Evolutionary conservation across 2,329 filamentous ascomycete species (phyloP), one percentile per base, ranked within the genome.

Genomic region (Mariannaea sp.): DNA sequence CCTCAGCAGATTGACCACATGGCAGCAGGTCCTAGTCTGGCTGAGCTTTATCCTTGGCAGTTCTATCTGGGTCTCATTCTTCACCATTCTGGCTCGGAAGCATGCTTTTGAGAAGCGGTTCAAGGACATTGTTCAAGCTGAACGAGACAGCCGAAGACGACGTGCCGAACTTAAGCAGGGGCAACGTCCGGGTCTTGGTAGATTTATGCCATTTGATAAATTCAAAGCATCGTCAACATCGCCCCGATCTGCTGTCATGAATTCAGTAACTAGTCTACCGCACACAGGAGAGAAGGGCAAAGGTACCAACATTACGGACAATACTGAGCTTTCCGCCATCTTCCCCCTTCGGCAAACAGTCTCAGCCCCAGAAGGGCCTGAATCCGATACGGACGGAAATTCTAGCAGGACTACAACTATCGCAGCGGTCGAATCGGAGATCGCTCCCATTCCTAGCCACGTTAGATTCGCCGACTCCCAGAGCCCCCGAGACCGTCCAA

Each of bases 1-100:
- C 64, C 71, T 89, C 19, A 85, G 81, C 49, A 73, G 77, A 22
- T 65, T 90, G 63, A 89, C 84, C 32, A 85, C 81, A 0, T 87
- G 85, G 65, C 87, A 90, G 68, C 88, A 90, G 67, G 72, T 82
- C 22, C 70, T 88, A 32, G 74, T 90, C 8, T 88, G 85, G 61
- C 53, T 85, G 3, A 73, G 89, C 35, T 86, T 90, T 56, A 74
- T 89, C 39, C 67, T 87, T 6, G 88, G 88, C 1, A 85, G 84
- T 49, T 77, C 82, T 10, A 82, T 89, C n/a, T 83, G 85, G 65
- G 83, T 90, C 2, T 86, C 82, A 1, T 80, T 82, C 27, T 83
- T 81, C 58, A 86, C 88, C 3, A 79, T 90, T 3, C 70, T 80
- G 40, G 78, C 85, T 7, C 76, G 86, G 32, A 83, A 80, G 61